Base-by-base conservation (phyloP, 2,329 filamentous ascomycete genomes). In the Lachnum nothofagi region DNA sequence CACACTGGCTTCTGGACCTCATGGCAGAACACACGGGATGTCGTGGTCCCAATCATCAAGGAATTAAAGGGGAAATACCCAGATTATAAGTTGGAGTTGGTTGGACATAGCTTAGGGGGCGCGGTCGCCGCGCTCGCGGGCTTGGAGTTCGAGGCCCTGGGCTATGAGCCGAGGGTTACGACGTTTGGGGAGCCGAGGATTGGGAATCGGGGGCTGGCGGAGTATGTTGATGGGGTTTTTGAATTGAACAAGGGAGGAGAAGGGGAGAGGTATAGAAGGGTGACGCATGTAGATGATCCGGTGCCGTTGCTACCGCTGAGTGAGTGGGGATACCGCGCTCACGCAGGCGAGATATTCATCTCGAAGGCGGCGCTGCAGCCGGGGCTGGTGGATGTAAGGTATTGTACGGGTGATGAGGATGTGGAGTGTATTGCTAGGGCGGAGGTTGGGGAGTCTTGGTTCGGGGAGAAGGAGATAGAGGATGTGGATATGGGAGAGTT, bases 141-240 rank as follows among this genome's bases (percentile, higher is more conserved):
- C 1, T 74, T 96, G 24, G 93, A 98, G 63, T 78, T 95, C 62
- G 78, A 82, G 50, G 67, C 74, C 0, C 73, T 85, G n/a, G 88
- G 86, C 16, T 93, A 85, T 82, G 69, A 84, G 7, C 82, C 91
- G 2, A 55, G 76, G 12, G 81, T 95, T 34, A 97, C 91, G 4
- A 97, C 93, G 0, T 98, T 95, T 67, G 93, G 93, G 8, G 89
- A 97, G 68, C 93, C 93, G 17, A 74, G 79, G 34, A 67, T 83
- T 17, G 82, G 82, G 12, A 85, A 86, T 61, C 58, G 63, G 12
- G 74, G 71, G 12, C 69, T 86, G 20, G 76, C 72, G 31, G 65
- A 68, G 6, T 84, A 77, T 54, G 59, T 84, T n/a, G 72, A 84
- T 54, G 53, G 60, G 2, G 71, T 74, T 1, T 83, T 83, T 52